A percentile compares a stretch with the other conserved stretches of the same genome.
phyloP scores from a whole-genome alignment of 805 yeast species.

The Saturnispora zaruensis region DNA sequence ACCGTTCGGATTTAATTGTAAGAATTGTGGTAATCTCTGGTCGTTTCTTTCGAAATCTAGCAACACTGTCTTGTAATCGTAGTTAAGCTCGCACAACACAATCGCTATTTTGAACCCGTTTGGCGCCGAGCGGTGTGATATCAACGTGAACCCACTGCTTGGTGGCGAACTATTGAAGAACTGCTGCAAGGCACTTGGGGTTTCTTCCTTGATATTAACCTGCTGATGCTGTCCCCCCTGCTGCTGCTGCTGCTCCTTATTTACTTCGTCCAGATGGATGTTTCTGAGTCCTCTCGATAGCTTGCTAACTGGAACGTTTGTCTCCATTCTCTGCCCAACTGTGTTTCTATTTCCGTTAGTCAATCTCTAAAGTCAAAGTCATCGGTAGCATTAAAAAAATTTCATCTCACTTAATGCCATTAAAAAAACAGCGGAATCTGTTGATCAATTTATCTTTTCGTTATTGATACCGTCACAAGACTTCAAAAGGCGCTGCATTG shows the following conservation, averaged over 20 bases:
- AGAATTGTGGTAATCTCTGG: constrained; percentile 89
- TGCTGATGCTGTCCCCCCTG: constrained; percentile 11
- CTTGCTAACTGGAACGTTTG: not conserved
- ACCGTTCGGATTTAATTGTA: constrained; percentile 91
- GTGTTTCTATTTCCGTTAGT: not conserved
- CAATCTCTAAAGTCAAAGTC: not conserved
- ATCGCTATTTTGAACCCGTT: constrained; percentile 95
- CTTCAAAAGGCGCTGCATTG: not conserved
- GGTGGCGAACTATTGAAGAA: constrained; percentile 65
- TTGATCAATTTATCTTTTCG: not conserved
- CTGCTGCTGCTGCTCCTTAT: not conserved
- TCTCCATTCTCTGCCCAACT: not conserved
- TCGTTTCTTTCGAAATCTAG: constrained; percentile 84
- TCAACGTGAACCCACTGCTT: constrained; percentile 72
- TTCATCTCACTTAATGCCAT: not conserved
- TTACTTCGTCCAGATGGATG: not conserved
- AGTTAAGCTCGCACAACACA: constrained; percentile 72
- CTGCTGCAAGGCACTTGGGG: constrained; percentile 46
- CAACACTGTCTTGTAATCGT: constrained; percentile 71
- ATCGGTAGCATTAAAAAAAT: not conserved
- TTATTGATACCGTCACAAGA: not conserved
- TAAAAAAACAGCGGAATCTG: not conserved
- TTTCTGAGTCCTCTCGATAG: not conserved
- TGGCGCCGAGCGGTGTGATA: constrained; percentile 81
- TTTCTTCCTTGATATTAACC: constrained; percentile 10